phyloP scores from a whole-genome alignment of 129 eudicot genomes.

The Apium graveolens region DNA sequence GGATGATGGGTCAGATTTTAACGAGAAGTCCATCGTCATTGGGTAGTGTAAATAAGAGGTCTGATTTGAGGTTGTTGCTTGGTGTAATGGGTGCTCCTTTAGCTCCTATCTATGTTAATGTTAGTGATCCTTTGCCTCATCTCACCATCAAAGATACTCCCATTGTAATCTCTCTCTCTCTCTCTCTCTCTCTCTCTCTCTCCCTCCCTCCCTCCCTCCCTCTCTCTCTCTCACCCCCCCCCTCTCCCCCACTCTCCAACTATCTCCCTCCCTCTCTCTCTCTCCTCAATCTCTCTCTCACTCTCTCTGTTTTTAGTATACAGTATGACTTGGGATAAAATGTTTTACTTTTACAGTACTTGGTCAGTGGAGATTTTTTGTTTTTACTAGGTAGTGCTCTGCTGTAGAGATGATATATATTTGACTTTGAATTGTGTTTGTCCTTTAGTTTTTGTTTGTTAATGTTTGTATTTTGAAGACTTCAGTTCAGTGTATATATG shows the following conservation, averaged over 20 bases:
- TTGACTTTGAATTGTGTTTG: neutral
- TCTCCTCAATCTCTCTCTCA: too few species aligned
- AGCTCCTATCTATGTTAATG: slow-evolving; percentile 60
- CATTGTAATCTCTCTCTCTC: slow-evolving; percentile 34
- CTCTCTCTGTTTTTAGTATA: too few species aligned
- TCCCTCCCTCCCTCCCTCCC: too few species aligned
- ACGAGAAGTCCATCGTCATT: slow-evolving; percentile 47
- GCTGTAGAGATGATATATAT: neutral
- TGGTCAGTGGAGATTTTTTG: slow-evolving; percentile 6
- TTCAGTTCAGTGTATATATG: neutral
- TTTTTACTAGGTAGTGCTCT: neutral
- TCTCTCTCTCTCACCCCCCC: too few species aligned
- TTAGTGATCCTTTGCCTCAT: slow-evolving; percentile 56
- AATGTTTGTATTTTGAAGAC: neutral
- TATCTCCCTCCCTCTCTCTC: too few species aligned
- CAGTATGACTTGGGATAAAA: too few species aligned
- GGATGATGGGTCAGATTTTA: slow-evolving; percentile 55
- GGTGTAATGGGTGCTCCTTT: slow-evolving; percentile 89
- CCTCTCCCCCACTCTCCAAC: too few species aligned
- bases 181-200: too few species aligned
- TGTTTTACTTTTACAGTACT: neutral
- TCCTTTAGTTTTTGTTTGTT: slow-evolving; percentile 2
- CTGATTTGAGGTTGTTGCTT: slow-evolving; percentile 75
- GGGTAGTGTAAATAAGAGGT: slow-evolving; percentile 29
- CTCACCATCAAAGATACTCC: slow-evolving; percentile 71